Evolutionary conservation across 352 stramenopile species (phyloP).

Genomic region (Globisporangium viniferum): DNA sequence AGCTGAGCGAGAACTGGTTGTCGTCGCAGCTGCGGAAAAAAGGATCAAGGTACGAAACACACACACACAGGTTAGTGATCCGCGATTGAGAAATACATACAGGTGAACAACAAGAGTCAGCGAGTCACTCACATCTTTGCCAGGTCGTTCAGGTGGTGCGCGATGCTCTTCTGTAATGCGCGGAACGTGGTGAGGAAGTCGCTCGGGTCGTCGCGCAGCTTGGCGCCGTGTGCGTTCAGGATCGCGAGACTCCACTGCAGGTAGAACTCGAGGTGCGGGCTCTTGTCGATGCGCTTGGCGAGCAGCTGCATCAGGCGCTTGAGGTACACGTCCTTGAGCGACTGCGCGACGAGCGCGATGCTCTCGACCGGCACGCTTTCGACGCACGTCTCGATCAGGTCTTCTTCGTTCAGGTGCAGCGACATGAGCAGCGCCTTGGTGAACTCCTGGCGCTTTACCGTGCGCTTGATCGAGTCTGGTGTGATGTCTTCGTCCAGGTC

Average conservation of each 20-base stretch:
- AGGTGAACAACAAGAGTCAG: not conserved
- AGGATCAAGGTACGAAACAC: slow-evolving; percentile 3
- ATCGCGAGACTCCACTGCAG: slow-evolving; percentile 94
- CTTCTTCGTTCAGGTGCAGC: slow-evolving; percentile 96
- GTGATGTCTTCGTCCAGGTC: slow-evolving; percentile 98
- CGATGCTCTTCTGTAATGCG: slow-evolving; percentile 85
- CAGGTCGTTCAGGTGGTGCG: slow-evolving; percentile 80
- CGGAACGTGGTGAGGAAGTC: slow-evolving; percentile 82
- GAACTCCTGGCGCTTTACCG: slow-evolving; percentile 88
- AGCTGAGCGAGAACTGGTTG: slow-evolving; percentile 88
- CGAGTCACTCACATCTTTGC: slow-evolving; percentile 71
- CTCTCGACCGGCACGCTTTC: slow-evolving; percentile 88
- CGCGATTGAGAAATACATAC: slow-evolving; percentile 3
- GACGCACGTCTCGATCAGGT: slow-evolving; percentile 90
- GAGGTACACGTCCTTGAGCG: slow-evolving; percentile 90
- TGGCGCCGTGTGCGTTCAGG: slow-evolving; percentile 91
- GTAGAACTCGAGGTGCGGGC: slow-evolving; percentile 97
- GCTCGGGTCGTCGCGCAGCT: slow-evolving; percentile 71
- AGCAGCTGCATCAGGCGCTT: slow-evolving; percentile 92
- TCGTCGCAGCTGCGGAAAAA: slow-evolving; percentile 68
- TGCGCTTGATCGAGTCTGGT: slow-evolving; percentile 87
- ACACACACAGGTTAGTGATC: slow-evolving; percentile 13
- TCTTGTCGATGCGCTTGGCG: slow-evolving; percentile 89
- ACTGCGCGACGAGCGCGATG: slow-evolving; percentile 90
- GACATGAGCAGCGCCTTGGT: slow-evolving; percentile 94